A percentile compares a stretch with the other conserved stretches of the same genome.
phyloP scores from a whole-genome alignment of 768 basidiomycete genomes.

The Lactarius deliciosus region DNA sequence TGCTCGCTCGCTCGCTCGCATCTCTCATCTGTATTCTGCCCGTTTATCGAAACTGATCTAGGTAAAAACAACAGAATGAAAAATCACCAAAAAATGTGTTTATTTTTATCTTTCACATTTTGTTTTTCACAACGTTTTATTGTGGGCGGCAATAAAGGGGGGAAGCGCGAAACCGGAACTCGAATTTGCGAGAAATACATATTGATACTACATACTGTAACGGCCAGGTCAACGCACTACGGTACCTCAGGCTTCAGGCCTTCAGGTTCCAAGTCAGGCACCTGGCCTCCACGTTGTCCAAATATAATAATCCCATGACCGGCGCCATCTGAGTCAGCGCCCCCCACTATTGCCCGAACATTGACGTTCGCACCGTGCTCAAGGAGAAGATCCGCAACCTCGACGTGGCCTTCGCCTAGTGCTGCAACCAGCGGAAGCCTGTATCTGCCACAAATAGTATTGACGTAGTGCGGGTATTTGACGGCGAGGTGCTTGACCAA shows the following conservation, averaged over 20 bases:
- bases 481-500: background rate
- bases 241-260: too few relatives aligned
- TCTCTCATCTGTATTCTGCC: background rate
- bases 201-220: too few relatives aligned
- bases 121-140: too few relatives aligned
- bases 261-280: too few relatives aligned
- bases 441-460: background rate
- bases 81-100: background rate
- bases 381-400: background rate
- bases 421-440: background rate
- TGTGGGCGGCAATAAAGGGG: too few relatives aligned
- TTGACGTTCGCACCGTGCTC: background rate
- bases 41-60: background rate
- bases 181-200: too few relatives aligned
- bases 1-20: background rate
- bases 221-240: too few relatives aligned
- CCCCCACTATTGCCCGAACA: too few relatives aligned
- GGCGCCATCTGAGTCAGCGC: too few relatives aligned
- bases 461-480: background rate
- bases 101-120: background rate
- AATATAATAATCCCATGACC: too few relatives aligned
- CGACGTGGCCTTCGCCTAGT: background rate
- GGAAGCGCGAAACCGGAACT: too few relatives aligned
- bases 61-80: background rate
- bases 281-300: too few relatives aligned